Percentiles rank a stretch among this genome's conserved stretches.
These are phyloP conservation scores for Diaporthe eres DNA, from an alignment of 2,329 filamentous ascomycete species.

Conservation along the genomic window DNA sequence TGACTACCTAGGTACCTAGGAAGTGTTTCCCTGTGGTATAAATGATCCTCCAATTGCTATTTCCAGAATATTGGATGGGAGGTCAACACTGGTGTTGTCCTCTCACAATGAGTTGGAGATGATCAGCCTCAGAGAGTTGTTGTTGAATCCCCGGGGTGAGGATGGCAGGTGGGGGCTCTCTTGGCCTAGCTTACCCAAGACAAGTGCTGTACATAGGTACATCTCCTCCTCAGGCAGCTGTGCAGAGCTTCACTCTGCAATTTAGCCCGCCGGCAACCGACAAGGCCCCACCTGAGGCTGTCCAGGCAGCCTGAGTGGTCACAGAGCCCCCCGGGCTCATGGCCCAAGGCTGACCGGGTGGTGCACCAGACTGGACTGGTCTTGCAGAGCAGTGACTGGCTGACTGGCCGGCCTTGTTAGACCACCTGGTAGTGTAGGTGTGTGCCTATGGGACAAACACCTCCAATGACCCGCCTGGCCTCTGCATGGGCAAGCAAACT, in stretches of 20 bases:
- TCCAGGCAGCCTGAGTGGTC: conserved; percentile 19
- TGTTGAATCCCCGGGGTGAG: neutral
- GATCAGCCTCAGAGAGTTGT: neutral
- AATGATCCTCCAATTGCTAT: neutral
- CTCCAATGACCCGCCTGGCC: conserved; percentile 8
- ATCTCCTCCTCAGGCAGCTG: neutral
- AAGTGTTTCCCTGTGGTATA: neutral
- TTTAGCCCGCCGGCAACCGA: conserved; percentile 17
- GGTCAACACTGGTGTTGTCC: neutral
- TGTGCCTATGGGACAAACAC: neutral
- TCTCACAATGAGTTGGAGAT: neutral
- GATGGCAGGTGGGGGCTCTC: neutral
- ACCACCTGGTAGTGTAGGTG: neutral
- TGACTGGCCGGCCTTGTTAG: neutral
- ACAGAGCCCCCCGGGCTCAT: neutral
- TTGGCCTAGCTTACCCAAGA: neutral
- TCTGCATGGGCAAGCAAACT: conserved; percentile 26
- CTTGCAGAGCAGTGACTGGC: neutral
- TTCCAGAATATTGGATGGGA: neutral
- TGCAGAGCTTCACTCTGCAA: neutral
- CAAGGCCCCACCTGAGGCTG: neutral
- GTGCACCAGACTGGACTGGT: conserved; percentile 5
- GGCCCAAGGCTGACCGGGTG: neutral
- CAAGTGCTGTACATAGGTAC: neutral
- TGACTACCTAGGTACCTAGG: neutral